These are phyloP conservation scores for Aureoboletus auriporus DNA, from an alignment of 768 basidiomycete species.

Conservation along the genomic window DNA sequence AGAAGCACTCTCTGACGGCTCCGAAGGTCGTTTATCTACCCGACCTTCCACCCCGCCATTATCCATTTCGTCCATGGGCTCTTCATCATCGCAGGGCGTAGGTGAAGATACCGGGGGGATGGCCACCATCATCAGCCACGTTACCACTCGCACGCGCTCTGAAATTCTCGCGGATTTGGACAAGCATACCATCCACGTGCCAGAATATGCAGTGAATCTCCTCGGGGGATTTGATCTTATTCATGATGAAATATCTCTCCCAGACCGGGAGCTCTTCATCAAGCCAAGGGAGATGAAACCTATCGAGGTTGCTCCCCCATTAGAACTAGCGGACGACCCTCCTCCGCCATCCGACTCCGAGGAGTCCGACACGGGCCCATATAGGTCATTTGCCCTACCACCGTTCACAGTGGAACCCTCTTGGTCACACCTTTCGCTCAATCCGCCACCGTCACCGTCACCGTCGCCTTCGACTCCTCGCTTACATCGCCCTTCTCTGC, in stretches of 20 bases:
- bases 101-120: slow-evolving; percentile 23
- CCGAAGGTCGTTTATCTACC: slow-evolving; percentile 23
- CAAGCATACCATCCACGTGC: slow-evolving; percentile 35
- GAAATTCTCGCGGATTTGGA: slow-evolving; percentile 35
- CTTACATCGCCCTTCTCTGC: slow-evolving; percentile 23
- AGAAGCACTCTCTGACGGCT: slow-evolving; percentile 15
- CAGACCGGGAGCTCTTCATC: slow-evolving; percentile 27
- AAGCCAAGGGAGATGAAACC: slow-evolving; percentile 29
- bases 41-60: slow-evolving; percentile 29
- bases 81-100: slow-evolving; percentile 22
- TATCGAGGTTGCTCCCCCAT: slow-evolving; percentile 26
- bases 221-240: slow-evolving; percentile 40
- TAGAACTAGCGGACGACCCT: slow-evolving; percentile 11
- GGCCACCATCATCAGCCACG: slow-evolving; percentile 36
- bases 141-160: slow-evolving; percentile 31
- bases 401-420: slow-evolving; percentile 22
- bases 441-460: slow-evolving; percentile 15
- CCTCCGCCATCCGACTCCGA: slow-evolving; percentile 31
- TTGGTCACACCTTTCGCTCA: slow-evolving; percentile 18
- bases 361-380: slow-evolving; percentile 32
- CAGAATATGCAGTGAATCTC: slow-evolving; percentile 43
- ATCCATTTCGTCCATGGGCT: slow-evolving; percentile 22
- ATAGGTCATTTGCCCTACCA: slow-evolving; percentile 29
- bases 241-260: slow-evolving; percentile 30
- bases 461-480: slow-evolving; percentile 18